These are phyloP conservation scores for Nicotiana sylvestris DNA, from an alignment of 257 asterid genomes.

Conservation along the genomic window DNA sequence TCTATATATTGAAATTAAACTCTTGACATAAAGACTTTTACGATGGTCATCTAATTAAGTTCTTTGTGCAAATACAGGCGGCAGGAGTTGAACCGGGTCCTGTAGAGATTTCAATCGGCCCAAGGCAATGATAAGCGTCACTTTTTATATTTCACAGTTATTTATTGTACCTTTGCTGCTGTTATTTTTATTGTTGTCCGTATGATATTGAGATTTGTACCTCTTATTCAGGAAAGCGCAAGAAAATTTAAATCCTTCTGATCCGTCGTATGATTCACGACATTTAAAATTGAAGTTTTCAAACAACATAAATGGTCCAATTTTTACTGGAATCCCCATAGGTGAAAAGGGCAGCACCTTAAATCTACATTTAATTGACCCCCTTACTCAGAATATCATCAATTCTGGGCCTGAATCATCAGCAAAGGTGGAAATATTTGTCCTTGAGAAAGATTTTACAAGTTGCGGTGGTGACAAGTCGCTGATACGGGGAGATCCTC, in stretches of 20 bases:
- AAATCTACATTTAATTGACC: background rate
- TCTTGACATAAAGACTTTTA: no score
- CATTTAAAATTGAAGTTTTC: background rate
- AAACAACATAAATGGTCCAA: background rate
- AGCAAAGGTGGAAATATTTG: conserved; percentile 6
- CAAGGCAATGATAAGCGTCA: background rate
- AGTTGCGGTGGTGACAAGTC: background rate
- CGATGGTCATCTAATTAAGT: background rate
- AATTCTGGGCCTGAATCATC: background rate
- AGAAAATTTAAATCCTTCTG: background rate
- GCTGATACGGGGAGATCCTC: background rate
- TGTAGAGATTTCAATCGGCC: background rate
- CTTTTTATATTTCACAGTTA: background rate
- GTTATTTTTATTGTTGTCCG: no score
- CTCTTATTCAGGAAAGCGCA: background rate
- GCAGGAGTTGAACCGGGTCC: background rate
- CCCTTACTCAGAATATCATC: background rate
- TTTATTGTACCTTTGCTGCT: no score
- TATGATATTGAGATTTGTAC: background rate
- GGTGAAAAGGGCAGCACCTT: background rate
- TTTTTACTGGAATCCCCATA: conserved; percentile 8
- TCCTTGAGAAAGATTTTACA: background rate
- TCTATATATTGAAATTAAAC: no score
- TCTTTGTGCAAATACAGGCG: background rate
- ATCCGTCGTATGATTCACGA: background rate